These are phyloP conservation scores for Verbena officinalis DNA, from an alignment of 257 asterid species.

Conservation along the genomic window DNA sequence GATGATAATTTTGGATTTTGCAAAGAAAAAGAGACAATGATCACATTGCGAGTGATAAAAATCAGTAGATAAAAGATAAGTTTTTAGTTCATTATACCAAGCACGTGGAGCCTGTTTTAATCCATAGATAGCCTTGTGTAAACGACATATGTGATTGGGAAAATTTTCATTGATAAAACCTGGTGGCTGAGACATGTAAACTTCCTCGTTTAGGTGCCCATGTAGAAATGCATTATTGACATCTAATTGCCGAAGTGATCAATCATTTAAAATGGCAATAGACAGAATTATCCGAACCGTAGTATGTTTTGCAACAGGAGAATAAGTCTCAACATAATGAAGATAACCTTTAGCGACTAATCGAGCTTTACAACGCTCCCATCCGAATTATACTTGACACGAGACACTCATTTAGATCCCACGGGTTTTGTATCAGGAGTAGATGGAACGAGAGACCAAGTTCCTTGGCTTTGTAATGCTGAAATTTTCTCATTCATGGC, in stretches of 20 bases:
- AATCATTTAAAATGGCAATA: not conserved
- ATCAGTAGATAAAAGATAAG: not conserved
- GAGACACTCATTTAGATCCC: not conserved
- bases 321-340: not conserved
- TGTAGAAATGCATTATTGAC: not conserved
- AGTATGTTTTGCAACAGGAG: not conserved
- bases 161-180: not conserved
- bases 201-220: not conserved
- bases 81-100: not conserved
- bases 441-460: not conserved
- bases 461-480: not conserved
- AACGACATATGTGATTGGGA: not conserved
- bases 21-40: not conserved
- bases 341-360: not conserved
- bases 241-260: not conserved
- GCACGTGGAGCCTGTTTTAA: not conserved
- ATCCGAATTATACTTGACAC: not conserved
- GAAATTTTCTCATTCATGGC: not conserved
- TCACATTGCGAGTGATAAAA: not conserved
- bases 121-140: not conserved
- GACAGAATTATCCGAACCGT: not conserved
- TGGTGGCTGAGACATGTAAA: not conserved
- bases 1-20: too few relatives aligned
- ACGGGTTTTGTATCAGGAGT: not conserved
- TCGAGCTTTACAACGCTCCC: not conserved